Conservation (phyloP, 805 yeast species). For the Grigorovia humatica region DNA sequence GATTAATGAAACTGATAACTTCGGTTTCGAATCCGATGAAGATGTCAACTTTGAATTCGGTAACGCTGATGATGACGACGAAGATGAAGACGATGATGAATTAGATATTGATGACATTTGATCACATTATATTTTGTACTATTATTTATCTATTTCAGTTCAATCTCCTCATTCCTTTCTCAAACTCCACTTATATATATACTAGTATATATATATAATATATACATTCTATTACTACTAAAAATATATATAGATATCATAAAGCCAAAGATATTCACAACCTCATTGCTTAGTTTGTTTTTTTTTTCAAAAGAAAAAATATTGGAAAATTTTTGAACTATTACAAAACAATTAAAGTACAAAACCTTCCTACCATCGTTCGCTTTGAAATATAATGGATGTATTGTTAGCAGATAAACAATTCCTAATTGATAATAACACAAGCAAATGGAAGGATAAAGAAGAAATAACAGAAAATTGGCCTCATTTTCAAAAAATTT, state of each 20-base stretch:
- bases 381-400: background rate
- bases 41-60: constrained; percentile 98
- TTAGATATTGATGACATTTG: constrained; percentile 94
- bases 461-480: background rate
- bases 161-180: background rate
- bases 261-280: too few relatives aligned
- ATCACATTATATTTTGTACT: constrained; percentile 4
- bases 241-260: background rate
- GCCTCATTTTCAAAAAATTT: constrained; percentile 4
- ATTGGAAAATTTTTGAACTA: too few relatives aligned
- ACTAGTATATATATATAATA: background rate
- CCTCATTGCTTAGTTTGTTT: background rate
- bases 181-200: background rate
- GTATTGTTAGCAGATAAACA: background rate
- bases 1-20: constrained; percentile 95
- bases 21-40: constrained; percentile 92
- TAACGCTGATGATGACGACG: constrained; percentile 75
- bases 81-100: constrained; percentile 48
- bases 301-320: too few relatives aligned
- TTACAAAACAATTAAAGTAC: too few relatives aligned
- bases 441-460: background rate
- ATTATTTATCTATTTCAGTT: background rate
- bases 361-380: background rate
- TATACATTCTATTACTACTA: background rate
- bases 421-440: background rate